Evolutionary conservation across 331 rosid species (phyloP).

Genomic region (Quercus lobata): DNA sequence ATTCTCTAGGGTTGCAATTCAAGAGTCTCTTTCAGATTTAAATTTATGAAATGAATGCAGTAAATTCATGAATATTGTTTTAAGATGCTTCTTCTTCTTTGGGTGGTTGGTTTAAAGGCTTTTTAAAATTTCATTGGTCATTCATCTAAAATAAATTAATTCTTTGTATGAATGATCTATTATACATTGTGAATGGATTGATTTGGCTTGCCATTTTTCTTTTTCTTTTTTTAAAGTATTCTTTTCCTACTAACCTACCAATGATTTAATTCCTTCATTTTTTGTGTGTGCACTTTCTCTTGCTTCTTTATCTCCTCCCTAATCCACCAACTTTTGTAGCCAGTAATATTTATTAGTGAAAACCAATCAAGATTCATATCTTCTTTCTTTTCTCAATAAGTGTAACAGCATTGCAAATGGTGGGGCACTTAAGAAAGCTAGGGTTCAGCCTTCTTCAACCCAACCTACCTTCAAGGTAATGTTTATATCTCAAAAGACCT

Average conservation of each 20-base stretch:
- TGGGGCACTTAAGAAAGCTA: constrained; percentile 90
- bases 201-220: neutral
- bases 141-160: too few relatives aligned
- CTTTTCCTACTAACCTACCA: neutral
- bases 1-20: constrained; percentile 4
- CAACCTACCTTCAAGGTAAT: constrained; percentile 89
- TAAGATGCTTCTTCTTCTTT: neutral
- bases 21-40: neutral
- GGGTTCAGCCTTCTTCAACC: constrained; percentile 75
- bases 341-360: neutral
- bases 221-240: neutral
- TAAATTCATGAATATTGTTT: neutral
- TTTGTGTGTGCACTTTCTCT: neutral
- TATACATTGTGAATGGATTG: neutral
- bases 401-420: constrained; percentile 79
- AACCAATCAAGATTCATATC: neutral
- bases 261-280: neutral
- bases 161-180: neutral
- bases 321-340: neutral
- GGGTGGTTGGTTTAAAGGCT: too few relatives aligned
- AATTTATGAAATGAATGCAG: neutral
- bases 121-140: too few relatives aligned
- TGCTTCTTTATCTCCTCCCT: neutral
- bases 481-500: neutral
- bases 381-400: constrained; percentile 32